These are phyloP conservation scores for Xerocomellus amylosporus DNA, from an alignment of 768 basidiomycete genomes.

Conservation along the genomic window DNA sequence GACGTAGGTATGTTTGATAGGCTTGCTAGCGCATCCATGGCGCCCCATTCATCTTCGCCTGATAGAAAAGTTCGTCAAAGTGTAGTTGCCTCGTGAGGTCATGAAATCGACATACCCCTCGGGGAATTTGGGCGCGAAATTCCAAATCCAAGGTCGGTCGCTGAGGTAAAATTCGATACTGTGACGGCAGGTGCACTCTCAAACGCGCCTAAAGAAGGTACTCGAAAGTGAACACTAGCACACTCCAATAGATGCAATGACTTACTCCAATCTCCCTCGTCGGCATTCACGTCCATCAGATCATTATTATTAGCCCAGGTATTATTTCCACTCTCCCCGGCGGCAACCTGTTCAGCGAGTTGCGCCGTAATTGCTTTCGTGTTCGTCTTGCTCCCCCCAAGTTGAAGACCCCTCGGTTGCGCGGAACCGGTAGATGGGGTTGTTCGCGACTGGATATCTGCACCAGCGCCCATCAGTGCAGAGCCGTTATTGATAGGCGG, in stretches of 20 bases:
- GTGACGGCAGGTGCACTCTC: constrained; percentile 49
- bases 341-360: constrained; percentile 54
- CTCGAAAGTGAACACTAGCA: background rate
- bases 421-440: constrained; percentile 22
- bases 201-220: constrained; percentile 61
- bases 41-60: constrained; percentile 24
- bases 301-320: constrained; percentile 76
- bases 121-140: constrained; percentile 12
- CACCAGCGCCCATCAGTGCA: background rate
- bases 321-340: constrained; percentile 39
- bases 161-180: constrained; percentile 22
- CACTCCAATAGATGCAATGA: constrained; percentile 9
- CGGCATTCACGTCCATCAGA: constrained; percentile 90
- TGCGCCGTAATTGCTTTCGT: constrained; percentile 47
- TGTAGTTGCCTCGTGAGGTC: background rate
- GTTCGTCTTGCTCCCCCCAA: constrained; percentile 55
- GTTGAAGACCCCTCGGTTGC: constrained; percentile 62
- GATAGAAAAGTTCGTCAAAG: background rate
- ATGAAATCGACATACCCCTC: constrained; percentile 4
- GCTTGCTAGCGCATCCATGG: constrained; percentile 10
- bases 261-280: constrained; percentile 93
- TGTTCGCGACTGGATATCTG: background rate
- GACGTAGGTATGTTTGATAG: constrained; percentile 2
- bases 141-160: constrained; percentile 28
- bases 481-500: constrained; percentile 26